Evolutionary conservation across 495 filamentous ascomycete genomes (phyloP), one percentile per base, ranked within the genome.

Genomic region (Lasiosphaeria miniovina): DNA sequence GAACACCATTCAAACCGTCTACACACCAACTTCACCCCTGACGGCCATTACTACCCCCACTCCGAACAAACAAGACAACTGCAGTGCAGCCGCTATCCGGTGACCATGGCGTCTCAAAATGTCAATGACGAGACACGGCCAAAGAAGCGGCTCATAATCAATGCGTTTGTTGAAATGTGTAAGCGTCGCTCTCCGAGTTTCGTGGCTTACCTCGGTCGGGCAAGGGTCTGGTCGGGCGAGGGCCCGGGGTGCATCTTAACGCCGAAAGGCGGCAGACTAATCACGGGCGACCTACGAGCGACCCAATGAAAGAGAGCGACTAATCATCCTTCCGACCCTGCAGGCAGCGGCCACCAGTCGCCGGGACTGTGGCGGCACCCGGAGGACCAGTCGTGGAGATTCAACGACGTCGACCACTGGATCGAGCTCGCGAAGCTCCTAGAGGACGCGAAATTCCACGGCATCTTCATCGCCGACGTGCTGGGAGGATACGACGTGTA

Each of bases 401-500:
- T 83, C 71, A 82, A 77, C 58, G 75, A 79, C 17, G 58, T 77
- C 45, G 75, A 79, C 1, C 81, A 85, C 65, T 86, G 84, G 84
- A 77, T 80, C 11, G 74, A 80, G 50, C 62, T 86, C 4, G 84
- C 83, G 2, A 78, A 82, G 62, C 67, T 84, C 35, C 75, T 85
- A 6, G 84, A 86, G 60, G 71, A 74, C 48, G 84, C 81, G 40
- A 80, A 81, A 41, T 82, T 87, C 68, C 83, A 87, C 63, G 84
- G 80, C 53, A 83, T 86, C 62, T 87, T 86, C 67, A 81, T 86
- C 54, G 84, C 84, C 6, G 83, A 85, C 57, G 76, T 81, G 5
- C 71, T 80, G 7, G 78, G 71, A 11, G 85, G 85, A 2, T 88
- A 89, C 64, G 86, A 89, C 66, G 84, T 88, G 5, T 89, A 88